phyloP scores from a whole-genome alignment of 805 yeast species.

The Lipomyces starkeyi region DNA sequence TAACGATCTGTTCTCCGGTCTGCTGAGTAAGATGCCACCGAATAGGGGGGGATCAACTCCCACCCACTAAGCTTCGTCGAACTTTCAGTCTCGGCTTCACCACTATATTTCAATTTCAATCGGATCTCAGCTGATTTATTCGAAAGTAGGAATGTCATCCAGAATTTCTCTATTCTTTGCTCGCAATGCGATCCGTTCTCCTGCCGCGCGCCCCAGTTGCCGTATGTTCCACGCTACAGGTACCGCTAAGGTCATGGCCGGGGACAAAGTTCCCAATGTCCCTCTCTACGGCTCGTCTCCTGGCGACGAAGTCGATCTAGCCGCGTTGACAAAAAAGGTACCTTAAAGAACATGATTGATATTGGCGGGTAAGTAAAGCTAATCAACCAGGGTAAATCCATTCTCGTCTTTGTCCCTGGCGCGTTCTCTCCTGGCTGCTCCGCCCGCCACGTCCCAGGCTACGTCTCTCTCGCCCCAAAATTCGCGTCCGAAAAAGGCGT shows the following conservation, averaged over 20 bases:
- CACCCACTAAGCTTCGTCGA: too few relatives aligned
- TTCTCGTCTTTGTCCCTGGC: constrained; percentile 70
- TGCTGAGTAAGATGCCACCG: too few relatives aligned
- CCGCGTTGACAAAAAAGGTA: constrained; percentile 44
- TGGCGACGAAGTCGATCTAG: constrained; percentile 63
- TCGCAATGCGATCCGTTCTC: neutral
- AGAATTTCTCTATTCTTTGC: neutral
- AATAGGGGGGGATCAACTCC: too few relatives aligned
- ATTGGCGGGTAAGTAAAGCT: neutral
- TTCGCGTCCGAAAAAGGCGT: constrained; percentile 70
- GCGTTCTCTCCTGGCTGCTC: constrained; percentile 85
- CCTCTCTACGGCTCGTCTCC: constrained; percentile 67
- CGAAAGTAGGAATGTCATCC: neutral
- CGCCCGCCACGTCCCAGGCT: constrained; percentile 76
- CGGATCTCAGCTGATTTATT: neutral
- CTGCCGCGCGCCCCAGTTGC: neutral
- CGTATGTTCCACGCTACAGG: constrained; percentile 43
- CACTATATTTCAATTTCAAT: too few relatives aligned
- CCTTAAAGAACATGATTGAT: neutral
- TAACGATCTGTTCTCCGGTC: too few relatives aligned
- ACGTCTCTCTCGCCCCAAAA: constrained; percentile 55
- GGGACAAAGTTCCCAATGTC: constrained; percentile 66
- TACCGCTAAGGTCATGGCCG: constrained; percentile 52
- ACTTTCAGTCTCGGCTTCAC: too few relatives aligned
- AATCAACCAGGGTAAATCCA: constrained; percentile 54